Conservation (phyloP, 108 stramenopile genomes). For the Aurantiochytrium sp. region DNA sequence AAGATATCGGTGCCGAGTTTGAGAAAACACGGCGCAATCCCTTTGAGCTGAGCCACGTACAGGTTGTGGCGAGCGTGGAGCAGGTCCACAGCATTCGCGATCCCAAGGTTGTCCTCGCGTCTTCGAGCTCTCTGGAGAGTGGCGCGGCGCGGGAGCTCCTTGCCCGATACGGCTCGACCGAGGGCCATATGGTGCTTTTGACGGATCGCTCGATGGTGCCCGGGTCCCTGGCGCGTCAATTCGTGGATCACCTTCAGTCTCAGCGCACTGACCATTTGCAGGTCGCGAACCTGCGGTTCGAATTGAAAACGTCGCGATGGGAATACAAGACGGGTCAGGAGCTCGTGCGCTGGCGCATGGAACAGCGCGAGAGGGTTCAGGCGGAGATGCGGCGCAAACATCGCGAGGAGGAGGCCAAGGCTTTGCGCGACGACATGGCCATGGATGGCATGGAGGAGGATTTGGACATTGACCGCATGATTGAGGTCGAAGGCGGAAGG, state of each 20-base stretch:
- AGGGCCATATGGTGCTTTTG: background rate
- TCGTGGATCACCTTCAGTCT: background rate
- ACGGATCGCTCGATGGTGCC: background rate
- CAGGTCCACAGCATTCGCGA: background rate
- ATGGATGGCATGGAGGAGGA: constrained; percentile 16
- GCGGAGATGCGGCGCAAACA: background rate
- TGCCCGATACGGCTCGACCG: background rate
- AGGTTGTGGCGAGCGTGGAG: background rate
- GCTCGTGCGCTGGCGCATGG: background rate
- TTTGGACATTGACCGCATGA: background rate
- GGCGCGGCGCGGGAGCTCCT: background rate
- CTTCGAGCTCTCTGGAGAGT: background rate
- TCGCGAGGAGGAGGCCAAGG: background rate
- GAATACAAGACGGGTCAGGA: constrained; percentile 8
- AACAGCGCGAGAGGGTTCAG: background rate
- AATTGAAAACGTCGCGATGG: background rate
- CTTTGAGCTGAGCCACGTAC: background rate
- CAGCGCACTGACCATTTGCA: background rate
- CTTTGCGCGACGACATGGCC: background rate
- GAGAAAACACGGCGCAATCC: background rate
- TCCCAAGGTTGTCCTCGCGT: background rate
- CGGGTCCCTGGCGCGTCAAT: background rate
- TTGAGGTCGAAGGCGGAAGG: background rate
- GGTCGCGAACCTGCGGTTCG: background rate
- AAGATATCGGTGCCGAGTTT: background rate